These are phyloP conservation scores for Plenodomus tracheiphilus DNA, from an alignment of 2,329 filamentous ascomycete genomes.

Conservation along the genomic window DNA sequence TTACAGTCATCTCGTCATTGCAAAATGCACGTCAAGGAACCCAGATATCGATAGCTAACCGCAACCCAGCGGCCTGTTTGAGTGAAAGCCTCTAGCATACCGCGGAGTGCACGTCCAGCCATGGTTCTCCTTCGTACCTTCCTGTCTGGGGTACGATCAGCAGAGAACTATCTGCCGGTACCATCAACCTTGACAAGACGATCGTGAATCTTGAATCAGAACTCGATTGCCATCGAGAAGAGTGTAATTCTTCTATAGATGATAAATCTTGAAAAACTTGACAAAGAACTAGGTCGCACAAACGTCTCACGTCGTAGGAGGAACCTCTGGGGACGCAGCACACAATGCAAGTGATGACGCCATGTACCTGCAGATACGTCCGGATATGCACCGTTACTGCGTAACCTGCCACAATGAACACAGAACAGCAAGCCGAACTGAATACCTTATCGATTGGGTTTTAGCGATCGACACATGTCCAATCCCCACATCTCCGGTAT, in stretches of 20 bases:
- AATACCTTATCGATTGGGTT: background rate
- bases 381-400: background rate
- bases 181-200: background rate
- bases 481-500: conserved; percentile 4
- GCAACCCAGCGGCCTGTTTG: conserved; percentile 7
- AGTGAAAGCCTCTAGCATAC: conserved; percentile 7
- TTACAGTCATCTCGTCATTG: background rate
- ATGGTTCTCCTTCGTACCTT: conserved; percentile 22
- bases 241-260: too few relatives aligned
- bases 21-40: conserved; percentile 1
- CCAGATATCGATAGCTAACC: conserved; percentile 20
- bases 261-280: too few relatives aligned
- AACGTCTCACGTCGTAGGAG: too few relatives aligned
- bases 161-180: conserved; percentile 1
- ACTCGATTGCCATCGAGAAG: too few relatives aligned
- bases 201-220: background rate
- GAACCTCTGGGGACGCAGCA: too few relatives aligned
- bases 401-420: background rate
- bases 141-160: conserved; percentile 12
- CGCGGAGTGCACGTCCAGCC: conserved; percentile 12
- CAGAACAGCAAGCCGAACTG: background rate
- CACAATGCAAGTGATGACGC: background rate
- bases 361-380: background rate
- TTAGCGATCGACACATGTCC: conserved; percentile 19
- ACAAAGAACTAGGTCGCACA: too few relatives aligned